phyloP scores from a whole-genome alignment of 2,329 filamentous ascomycete genomes.

The Mycosphaerelloides madeirae region DNA sequence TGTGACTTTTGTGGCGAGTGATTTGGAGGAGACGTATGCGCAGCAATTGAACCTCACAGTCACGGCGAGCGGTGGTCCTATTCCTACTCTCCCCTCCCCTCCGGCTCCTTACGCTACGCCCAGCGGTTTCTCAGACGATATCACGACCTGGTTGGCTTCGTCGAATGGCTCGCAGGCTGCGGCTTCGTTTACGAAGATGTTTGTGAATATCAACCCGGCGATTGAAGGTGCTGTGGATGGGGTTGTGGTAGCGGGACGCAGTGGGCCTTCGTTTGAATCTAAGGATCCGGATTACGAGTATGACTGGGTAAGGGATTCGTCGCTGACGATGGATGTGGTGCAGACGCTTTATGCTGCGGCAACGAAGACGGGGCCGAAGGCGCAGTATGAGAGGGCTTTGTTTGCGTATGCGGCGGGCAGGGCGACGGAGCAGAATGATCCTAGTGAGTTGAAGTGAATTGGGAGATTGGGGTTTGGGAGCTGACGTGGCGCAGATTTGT shows the following conservation, averaged over 20 bases:
- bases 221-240: slow-evolving; percentile 27
- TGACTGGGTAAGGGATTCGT: slow-evolving; percentile 31
- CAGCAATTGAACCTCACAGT: slow-evolving; percentile 23
- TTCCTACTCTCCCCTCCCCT: slow-evolving; percentile 20
- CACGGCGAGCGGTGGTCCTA: slow-evolving; percentile 22
- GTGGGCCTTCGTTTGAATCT: slow-evolving; percentile 24
- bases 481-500: slow-evolving; percentile 12
- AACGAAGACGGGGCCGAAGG: slow-evolving; percentile 15
- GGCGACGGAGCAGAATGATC: slow-evolving; percentile 31
- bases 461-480: neutral
- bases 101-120: slow-evolving; percentile 29
- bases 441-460: slow-evolving; percentile 5
- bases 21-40: slow-evolving; percentile 26
- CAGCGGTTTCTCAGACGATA: slow-evolving; percentile 28
- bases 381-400: slow-evolving; percentile 22
- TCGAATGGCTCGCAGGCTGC: slow-evolving; percentile 21
- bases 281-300: slow-evolving; percentile 31
- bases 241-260: slow-evolving; percentile 30
- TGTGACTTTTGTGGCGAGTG: slow-evolving; percentile 27
- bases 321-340: slow-evolving; percentile 30
- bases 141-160: slow-evolving; percentile 26
- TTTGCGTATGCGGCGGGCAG: slow-evolving; percentile 27
- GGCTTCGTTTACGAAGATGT: slow-evolving; percentile 27
- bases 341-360: slow-evolving; percentile 25
- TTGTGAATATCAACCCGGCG: slow-evolving; percentile 31